Evolutionary conservation across 164 flowering plant genomes (phyloP).

Genomic region (Stephania yunnanensis): DNA sequence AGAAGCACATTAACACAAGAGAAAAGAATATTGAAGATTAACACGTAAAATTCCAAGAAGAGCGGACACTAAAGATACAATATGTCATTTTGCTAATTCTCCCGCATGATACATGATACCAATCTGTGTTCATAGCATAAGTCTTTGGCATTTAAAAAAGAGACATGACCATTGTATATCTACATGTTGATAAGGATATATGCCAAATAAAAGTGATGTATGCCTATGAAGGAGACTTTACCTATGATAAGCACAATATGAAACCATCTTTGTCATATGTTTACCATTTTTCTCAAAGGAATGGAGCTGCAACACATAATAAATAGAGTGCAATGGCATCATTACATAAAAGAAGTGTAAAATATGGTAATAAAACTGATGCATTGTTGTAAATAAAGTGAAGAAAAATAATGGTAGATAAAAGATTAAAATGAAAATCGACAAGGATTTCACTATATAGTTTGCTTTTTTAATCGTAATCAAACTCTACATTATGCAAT

Average conservation of each 20-base stretch:
- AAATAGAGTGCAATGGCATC: neutral
- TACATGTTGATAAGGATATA: neutral
- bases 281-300: conserved; percentile 71
- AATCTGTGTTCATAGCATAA: neutral
- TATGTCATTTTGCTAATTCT: neutral
- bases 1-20: neutral
- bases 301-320: conserved; percentile 54
- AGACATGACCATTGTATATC: neutral
- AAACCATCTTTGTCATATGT: conserved; percentile 78
- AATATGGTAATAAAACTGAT: neutral
- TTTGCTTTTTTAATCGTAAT: no score
- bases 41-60: neutral
- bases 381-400: conserved; percentile 1
- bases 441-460: no score
- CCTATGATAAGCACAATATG: conserved; percentile 91
- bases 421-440: no score
- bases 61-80: neutral
- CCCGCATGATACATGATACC: neutral
- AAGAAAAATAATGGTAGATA: neutral
- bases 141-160: neutral
- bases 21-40: neutral
- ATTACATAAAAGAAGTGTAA: neutral
- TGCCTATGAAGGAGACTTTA: conserved; percentile 11
- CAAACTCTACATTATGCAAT: no score
- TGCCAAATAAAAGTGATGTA: neutral